phyloP scores from a whole-genome alignment of 2,329 filamentous ascomycete genomes.

The Penicillium fuscoglaucum region DNA sequence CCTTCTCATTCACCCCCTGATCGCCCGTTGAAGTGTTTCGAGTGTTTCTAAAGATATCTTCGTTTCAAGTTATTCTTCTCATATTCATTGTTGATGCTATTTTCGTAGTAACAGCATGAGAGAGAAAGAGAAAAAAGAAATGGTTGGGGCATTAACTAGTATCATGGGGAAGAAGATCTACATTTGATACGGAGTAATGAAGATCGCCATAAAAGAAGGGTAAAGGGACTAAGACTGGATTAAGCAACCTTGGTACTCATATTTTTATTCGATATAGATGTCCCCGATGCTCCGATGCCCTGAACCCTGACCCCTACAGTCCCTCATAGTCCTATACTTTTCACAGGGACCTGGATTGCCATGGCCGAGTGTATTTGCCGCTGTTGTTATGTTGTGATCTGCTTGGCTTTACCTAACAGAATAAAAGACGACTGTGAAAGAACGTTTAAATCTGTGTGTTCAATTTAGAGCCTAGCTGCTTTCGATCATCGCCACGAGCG shows the following conservation, averaged over 20 bases:
- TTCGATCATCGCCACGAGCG: neutral
- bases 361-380: neutral
- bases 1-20: conserved; percentile 7
- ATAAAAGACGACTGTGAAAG: neutral
- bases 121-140: neutral
- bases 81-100: conserved; percentile 11
- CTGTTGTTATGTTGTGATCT: neutral
- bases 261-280: neutral
- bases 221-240: neutral
- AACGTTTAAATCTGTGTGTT: neutral
- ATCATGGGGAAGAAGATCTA: neutral
- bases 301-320: neutral
- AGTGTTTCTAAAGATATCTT: conserved; percentile 18
- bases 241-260: neutral
- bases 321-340: neutral
- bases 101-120: neutral
- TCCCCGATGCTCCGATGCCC: neutral
- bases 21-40: neutral
- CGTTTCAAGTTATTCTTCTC: conserved; percentile 9
- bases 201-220: neutral
- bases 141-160: neutral
- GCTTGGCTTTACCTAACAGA: neutral
- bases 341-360: neutral
- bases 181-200: neutral
- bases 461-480: neutral